Evolutionary conservation across 2,329 filamentous ascomycete species (phyloP).

Genomic region (Neonectria ditissima): DNA sequence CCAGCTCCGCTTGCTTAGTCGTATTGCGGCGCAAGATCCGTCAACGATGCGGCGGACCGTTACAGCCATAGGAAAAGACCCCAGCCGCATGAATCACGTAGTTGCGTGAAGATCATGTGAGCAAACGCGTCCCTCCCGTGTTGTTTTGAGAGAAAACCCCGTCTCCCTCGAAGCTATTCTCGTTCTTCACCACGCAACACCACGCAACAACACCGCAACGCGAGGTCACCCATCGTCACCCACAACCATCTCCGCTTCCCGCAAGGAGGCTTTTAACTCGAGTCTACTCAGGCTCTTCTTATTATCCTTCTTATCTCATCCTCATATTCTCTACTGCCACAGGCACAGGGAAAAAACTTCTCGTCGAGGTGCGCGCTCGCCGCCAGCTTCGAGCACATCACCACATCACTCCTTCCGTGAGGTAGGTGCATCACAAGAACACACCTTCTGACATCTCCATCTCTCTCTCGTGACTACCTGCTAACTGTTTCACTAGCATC

Average conservation of each 20-base stretch:
- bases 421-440: not conserved
- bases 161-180: conserved; percentile 11
- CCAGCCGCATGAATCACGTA: not conserved
- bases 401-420: not conserved
- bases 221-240: conserved; percentile 1
- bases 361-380: not conserved
- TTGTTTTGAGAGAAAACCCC: conserved; percentile 11
- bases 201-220: conserved; percentile 9
- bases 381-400: not conserved
- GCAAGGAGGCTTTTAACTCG: not conserved
- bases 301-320: not conserved
- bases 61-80: conserved; percentile 20
- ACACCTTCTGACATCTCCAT: not conserved
- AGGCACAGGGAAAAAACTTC: not conserved
- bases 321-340: not conserved
- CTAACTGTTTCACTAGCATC: not conserved
- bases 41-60: conserved; percentile 16
- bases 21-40: conserved; percentile 6
- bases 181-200: conserved; percentile 1
- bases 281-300: not conserved
- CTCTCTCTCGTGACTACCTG: not conserved
- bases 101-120: conserved; percentile 17
- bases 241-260: not conserved
- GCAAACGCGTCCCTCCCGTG: not conserved
- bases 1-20: conserved; percentile 2